Evolutionary conservation across 805 yeast species (phyloP).

Genomic region (Pichia eremophila): DNA sequence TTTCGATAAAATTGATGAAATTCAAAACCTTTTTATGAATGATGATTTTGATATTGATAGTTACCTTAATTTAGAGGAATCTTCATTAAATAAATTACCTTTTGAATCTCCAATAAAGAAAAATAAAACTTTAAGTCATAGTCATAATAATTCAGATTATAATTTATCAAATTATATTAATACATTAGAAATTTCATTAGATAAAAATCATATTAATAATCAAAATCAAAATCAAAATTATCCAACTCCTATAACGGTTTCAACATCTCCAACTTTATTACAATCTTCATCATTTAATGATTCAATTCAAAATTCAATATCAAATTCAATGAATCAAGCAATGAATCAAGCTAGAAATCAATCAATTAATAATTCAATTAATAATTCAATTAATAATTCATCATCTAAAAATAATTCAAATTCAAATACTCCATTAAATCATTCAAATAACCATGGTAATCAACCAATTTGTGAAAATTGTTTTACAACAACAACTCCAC

Average conservation of each 20-base stretch:
- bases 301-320: neutral
- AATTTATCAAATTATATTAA: slow-evolving; percentile 20
- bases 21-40: slow-evolving; percentile 2
- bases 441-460: slow-evolving; percentile 5
- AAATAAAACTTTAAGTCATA: neutral
- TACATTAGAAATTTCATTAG: slow-evolving; percentile 25
- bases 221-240: slow-evolving; percentile 2
- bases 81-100: slow-evolving; percentile 17
- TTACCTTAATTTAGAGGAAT: slow-evolving; percentile 25
- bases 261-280: slow-evolving; percentile 11
- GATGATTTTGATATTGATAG: slow-evolving; percentile 25
- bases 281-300: slow-evolving; percentile 1
- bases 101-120: neutral
- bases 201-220: no score
- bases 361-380: no score
- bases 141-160: slow-evolving; percentile 10
- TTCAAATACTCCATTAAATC: slow-evolving; percentile 5
- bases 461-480: slow-evolving; percentile 68
- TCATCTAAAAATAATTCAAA: no score
- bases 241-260: slow-evolving; percentile 11
- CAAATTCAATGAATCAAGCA: slow-evolving; percentile 4
- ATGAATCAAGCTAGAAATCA: neutral
- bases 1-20: slow-evolving; percentile 1
- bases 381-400: no score
- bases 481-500: slow-evolving; percentile 83